A percentile compares a stretch with the other conserved stretches of the same genome.
These are phyloP conservation scores for Botryotinia narcissicola DNA, from an alignment of 2,329 filamentous ascomycete species.

Conservation along the genomic window DNA sequence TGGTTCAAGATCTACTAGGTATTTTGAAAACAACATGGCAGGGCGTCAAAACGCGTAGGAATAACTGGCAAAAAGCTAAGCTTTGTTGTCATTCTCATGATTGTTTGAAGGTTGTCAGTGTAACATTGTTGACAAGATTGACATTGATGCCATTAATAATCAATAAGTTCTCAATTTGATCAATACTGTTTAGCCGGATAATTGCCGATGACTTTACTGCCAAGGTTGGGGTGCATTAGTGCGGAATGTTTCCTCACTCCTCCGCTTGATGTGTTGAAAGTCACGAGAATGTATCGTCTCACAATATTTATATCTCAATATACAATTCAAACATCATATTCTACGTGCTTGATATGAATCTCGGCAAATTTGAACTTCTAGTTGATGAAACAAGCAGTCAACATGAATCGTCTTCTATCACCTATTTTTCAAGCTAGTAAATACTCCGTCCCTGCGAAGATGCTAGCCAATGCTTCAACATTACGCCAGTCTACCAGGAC, in stretches of 20 bases:
- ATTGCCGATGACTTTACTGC: background rate
- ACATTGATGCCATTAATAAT: background rate
- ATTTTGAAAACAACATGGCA: background rate
- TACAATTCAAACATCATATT: no score
- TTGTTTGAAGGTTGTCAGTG: background rate
- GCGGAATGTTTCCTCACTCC: background rate
- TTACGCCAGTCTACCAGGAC: background rate
- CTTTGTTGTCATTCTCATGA: background rate
- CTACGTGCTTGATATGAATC: background rate
- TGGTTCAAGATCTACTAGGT: background rate
- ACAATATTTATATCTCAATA: background rate
- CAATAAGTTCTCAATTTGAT: background rate
- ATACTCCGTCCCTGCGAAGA: background rate
- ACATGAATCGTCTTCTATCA: background rate
- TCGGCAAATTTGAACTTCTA: background rate
- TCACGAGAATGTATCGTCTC: background rate
- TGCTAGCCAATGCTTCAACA: background rate
- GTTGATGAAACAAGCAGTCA: background rate
- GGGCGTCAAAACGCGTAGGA: background rate
- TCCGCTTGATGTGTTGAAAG: background rate
- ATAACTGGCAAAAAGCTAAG: background rate
- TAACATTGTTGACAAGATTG: background rate
- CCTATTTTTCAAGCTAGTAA: background rate
- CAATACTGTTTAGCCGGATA: background rate
- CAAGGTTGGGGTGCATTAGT: slow-evolving; percentile 5